Evolutionary conservation across 1,284 basidiomycete species (phyloP).

Genomic region (Anthracocystis walkeri): DNA sequence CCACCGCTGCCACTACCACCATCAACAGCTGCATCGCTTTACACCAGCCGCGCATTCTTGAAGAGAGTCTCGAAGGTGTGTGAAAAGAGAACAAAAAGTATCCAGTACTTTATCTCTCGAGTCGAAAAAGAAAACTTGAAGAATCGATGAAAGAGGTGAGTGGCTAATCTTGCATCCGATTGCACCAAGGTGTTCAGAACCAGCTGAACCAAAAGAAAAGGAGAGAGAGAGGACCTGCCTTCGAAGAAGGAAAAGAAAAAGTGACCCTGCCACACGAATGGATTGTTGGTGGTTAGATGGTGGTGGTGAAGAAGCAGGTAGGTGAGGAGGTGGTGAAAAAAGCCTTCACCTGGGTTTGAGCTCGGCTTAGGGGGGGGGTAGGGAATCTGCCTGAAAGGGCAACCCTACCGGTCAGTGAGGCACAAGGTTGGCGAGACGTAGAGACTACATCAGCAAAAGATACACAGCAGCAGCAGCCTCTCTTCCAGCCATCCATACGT

Average conservation of each 20-base stretch:
- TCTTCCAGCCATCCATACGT: not conserved
- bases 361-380: not conserved
- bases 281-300: not conserved
- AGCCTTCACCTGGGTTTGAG: too few relatives aligned
- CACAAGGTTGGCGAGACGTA: not conserved
- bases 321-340: not conserved
- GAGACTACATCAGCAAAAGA: constrained; percentile 14
- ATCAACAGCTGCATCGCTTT: not conserved
- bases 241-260: not conserved
- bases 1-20: not conserved
- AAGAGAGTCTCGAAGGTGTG: not conserved
- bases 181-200: constrained; percentile 1
- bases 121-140: not conserved
- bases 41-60: not conserved
- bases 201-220: constrained; percentile 17
- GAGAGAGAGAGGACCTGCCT: constrained; percentile 20
- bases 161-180: not conserved
- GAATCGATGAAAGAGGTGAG: not conserved
- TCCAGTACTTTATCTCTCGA: not conserved
- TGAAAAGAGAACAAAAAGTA: not conserved
- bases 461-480: not conserved
- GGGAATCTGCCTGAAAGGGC: not conserved
- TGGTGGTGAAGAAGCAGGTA: constrained; percentile 15
- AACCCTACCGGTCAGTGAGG: not conserved
- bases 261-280: constrained; percentile 7